These are phyloP conservation scores for Lachancea quebecensis DNA, from an alignment of 805 yeast genomes.

Conservation along the genomic window DNA sequence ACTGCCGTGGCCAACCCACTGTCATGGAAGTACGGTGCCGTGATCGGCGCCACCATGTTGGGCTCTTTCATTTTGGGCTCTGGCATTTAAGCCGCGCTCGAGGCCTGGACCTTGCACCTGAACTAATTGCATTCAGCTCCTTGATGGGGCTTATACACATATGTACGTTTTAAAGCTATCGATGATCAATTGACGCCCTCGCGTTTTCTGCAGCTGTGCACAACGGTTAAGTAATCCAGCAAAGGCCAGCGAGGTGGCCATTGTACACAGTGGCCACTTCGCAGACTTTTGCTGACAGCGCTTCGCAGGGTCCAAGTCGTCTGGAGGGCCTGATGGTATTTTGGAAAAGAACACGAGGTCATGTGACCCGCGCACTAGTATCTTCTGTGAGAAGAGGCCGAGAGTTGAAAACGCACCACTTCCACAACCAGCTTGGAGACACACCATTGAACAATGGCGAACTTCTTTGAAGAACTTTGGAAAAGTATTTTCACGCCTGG, in stretches of 20 bases:
- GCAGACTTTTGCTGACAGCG: too few relatives aligned
- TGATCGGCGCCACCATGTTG: constrained; percentile 34
- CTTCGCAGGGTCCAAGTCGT: too few relatives aligned
- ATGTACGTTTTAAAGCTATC: neutral
- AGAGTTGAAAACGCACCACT: neutral
- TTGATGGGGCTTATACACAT: neutral
- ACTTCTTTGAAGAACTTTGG: constrained; percentile 58
- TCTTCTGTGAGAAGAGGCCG: too few relatives aligned
- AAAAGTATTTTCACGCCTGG: constrained; percentile 90
- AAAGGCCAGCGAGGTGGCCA: too few relatives aligned
- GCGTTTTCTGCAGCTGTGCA: too few relatives aligned
- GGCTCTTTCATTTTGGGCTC: constrained; percentile 34
- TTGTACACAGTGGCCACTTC: too few relatives aligned
- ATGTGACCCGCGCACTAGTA: too few relatives aligned
- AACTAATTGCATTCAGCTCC: neutral
- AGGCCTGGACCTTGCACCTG: neutral
- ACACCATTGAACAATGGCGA: constrained; percentile 11
- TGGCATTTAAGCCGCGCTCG: constrained; percentile 19
- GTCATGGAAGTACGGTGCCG: constrained; percentile 37
- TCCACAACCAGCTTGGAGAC: neutral
- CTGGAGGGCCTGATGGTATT: too few relatives aligned
- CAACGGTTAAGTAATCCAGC: too few relatives aligned
- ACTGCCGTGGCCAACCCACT: constrained; percentile 32
- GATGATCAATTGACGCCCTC: too few relatives aligned
- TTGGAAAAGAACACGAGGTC: neutral